Evolutionary conservation across 2,329 filamentous ascomycete species (phyloP).

Genomic region (Alternaria sp.): DNA sequence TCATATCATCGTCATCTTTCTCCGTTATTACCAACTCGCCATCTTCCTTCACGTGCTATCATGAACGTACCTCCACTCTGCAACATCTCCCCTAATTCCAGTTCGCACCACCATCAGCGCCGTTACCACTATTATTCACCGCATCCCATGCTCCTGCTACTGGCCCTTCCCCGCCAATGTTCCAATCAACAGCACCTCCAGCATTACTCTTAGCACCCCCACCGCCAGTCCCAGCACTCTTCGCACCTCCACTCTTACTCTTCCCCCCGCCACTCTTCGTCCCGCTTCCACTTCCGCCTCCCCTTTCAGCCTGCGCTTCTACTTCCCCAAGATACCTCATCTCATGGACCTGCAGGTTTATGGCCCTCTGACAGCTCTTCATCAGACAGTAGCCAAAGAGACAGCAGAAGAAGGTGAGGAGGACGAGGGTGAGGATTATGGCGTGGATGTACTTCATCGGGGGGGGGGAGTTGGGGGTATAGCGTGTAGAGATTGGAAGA

Average conservation of each 20-base stretch:
- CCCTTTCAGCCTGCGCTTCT: slow-evolving; percentile 9
- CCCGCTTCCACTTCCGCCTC: not conserved
- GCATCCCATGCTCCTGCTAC: not conserved
- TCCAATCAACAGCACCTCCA: not conserved
- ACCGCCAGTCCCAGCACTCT: not conserved
- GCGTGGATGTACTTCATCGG: slow-evolving; percentile 21
- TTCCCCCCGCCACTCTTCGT: not conserved
- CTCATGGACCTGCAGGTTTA: slow-evolving; percentile 27
- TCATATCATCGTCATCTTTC: not conserved
- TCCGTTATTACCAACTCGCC: not conserved
- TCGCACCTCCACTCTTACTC: not conserved
- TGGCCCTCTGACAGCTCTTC: slow-evolving; percentile 24
- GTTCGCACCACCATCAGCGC: not conserved
- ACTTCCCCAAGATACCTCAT: slow-evolving; percentile 11
- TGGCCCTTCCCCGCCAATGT: not conserved
- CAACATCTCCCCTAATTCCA: not conserved
- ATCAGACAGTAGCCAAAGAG: slow-evolving; percentile 31
- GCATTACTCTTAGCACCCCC: not conserved
- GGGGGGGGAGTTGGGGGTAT: too few species aligned
- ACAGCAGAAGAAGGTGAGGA: slow-evolving; percentile 26
- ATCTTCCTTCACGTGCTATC: not conserved
- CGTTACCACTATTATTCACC: too few species aligned
- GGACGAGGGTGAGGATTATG: slow-evolving; percentile 27
- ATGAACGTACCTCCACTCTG: not conserved
- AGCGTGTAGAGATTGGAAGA: not conserved